Base-by-base conservation (phyloP, 768 basidiomycete species). In the button mushroom (Agaricus bisporus) region DNA sequence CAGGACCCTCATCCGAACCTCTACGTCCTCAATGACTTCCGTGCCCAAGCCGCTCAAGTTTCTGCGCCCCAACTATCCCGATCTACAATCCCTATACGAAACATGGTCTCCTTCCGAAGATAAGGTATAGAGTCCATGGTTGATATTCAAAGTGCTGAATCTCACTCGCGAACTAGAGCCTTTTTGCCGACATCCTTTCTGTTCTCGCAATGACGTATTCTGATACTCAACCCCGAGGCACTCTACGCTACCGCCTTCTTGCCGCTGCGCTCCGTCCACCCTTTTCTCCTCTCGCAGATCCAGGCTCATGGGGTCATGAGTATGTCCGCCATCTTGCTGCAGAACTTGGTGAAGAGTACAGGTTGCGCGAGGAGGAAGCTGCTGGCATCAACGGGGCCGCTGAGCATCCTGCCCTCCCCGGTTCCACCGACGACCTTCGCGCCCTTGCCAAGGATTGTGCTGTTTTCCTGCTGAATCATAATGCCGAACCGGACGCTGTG, bases 171-270 rank as follows among this genome's bases (percentile, higher is more conserved):
- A 55, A 22, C 26, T 47, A 97, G 93, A 87, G 88, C 60, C 80
- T 97, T 41, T 95, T 98, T 65, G 94, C 94, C 22, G 95, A 98
- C 62, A 98, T 99, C 56, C 80, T 99, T 25, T 98, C 95, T 37
- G 95, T 98, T 5, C 85, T 99, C 42, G 97, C 95, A 6, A 99
- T 99, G 97, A 99, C 97, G 6, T 98, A 98, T 67, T 98, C 95
- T 8, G 97, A 99, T 71, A 95, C 92, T 15, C 86, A 97, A 72
- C 92, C 93, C 38, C 86, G 97, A 46, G 95, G 95, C 53, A 99
- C 97, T 2, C 84, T 99, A 26, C 83, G 85, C 58, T 98, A 97
- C 72, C 88, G 95, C 44, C 80, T 98, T 18, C 77, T 94, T 35
- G 87, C 91, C 6, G 81, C 84, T 8, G 80, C 86, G 15, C 73